These are phyloP conservation scores for Penicillium maclennaniae DNA, from an alignment of 495 filamentous ascomycete genomes.

Conservation along the genomic window DNA sequence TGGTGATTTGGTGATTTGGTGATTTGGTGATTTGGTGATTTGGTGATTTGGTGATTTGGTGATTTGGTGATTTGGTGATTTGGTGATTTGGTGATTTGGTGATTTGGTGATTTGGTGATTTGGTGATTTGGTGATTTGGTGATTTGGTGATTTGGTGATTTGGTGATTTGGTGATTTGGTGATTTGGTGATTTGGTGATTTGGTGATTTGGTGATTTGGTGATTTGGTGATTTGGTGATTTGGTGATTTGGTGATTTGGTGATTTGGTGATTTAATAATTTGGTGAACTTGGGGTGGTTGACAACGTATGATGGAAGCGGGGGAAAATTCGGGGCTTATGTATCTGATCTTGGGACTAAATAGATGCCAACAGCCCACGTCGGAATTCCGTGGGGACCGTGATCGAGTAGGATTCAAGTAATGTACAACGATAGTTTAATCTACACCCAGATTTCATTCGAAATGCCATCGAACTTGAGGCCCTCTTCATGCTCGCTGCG, in stretches of 20 bases:
- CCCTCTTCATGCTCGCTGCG: slow-evolving; percentile 40
- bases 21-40: slow-evolving; percentile 4
- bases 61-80: slow-evolving; percentile 5
- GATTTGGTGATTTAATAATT: no score
- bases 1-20: slow-evolving; percentile 13
- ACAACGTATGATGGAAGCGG: no score
- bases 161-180: slow-evolving; percentile 13
- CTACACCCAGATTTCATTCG: slow-evolving; percentile 28
- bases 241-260: no score
- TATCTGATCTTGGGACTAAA: neutral
- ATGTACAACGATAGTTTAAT: neutral
- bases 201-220: slow-evolving; percentile 4
- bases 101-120: slow-evolving; percentile 4
- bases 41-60: slow-evolving; percentile 4
- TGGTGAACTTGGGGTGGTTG: neutral
- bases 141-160: slow-evolving; percentile 5
- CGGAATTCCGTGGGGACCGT: neutral
- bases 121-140: slow-evolving; percentile 4
- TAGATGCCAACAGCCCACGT: neutral
- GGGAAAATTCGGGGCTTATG: no score
- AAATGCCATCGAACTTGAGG: slow-evolving; percentile 31
- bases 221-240: no score
- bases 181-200: slow-evolving; percentile 4
- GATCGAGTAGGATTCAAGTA: neutral
- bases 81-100: slow-evolving; percentile 13